Base-by-base conservation (phyloP, 1,284 basidiomycete species). In the Cystobasidium pallidum region DNA sequence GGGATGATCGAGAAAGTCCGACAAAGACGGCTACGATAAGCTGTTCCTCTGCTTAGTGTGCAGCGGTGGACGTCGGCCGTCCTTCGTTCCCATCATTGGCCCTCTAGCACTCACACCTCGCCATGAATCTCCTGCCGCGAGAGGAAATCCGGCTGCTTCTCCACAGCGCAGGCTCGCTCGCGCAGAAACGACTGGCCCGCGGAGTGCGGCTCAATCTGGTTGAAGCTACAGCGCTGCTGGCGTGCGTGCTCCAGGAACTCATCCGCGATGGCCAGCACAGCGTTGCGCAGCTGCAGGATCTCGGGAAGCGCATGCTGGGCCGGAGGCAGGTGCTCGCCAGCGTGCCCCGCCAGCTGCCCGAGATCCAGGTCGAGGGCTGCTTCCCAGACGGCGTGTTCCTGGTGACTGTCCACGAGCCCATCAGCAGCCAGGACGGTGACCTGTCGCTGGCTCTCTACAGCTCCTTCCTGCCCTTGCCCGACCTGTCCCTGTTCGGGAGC, bases 261-360 rank as follows among this genome's bases (percentile, higher is more conserved):
- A 95, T 96, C 77, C 86, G 95, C n/a, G 94, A 98, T 89, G 95
- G 94, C 3, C 81, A 83, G n/a, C 86, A 93, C 78, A 88, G 87
- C 0, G 94, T 99, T 1, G 86, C 92, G 0, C 86, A 96, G 75
- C 83, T 99, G 24, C 97, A 97, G 94, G 88, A 92, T 70, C n/a
- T 75, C 75, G 78, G 94, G 21, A 98, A 94, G 83, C 87, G 86
- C 36, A 81, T 99, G 70, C 85, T 99, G 8, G 95, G 95, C 0
- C 84, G 91, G 39, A 83, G 90, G 70, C 95, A 99, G 81, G 95
- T 99, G n/a, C 84, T 94, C 73, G 88, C 92, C 0, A 86, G 75
- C 28, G 82, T 83, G 0, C 77, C 82, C 0, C 75, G 78, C 39
- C 74, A 80, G 24, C 70, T 83, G 24, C 80, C 92, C 75, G 88